phyloP scores from a whole-genome alignment of 2,329 filamentous ascomycete species.

The Zymoseptoria pseudotritici region DNA sequence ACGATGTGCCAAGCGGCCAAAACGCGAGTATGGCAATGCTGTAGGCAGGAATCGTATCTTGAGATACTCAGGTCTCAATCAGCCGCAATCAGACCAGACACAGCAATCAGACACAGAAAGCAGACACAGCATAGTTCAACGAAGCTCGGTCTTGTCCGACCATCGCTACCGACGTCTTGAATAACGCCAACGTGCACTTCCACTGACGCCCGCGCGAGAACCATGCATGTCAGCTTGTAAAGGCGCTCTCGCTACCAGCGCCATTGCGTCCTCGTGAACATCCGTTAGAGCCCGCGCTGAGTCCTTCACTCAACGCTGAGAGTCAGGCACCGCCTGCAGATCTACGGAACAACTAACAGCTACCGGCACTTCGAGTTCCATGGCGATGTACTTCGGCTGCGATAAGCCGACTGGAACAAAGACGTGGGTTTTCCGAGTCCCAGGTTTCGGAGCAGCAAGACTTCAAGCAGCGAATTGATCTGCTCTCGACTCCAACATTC shows the following conservation, averaged over 20 bases:
- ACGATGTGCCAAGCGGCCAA: constrained; percentile 33
- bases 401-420: not conserved
- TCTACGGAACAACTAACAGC: not conserved
- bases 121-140: not conserved
- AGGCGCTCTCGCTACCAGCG: not conserved
- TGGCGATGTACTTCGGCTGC: not conserved
- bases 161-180: not conserved
- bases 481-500: not conserved
- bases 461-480: not conserved
- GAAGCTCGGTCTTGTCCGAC: not conserved
- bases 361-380: not conserved
- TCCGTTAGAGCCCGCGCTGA: not conserved
- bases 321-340: not conserved
- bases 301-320: not conserved
- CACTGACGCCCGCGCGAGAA: not conserved
- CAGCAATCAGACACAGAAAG: not conserved
- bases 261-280: not conserved
- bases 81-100: not conserved
- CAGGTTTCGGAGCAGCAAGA: not conserved
- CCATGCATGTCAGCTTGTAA: not conserved
- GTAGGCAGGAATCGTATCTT: not conserved
- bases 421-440: not conserved
- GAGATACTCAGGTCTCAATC: not conserved
- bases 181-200: not conserved
- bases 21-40: constrained; percentile 37